Base-by-base conservation (phyloP, 2,329 filamentous ascomycete genomes). In the Diaporthe ampelina region DNA sequence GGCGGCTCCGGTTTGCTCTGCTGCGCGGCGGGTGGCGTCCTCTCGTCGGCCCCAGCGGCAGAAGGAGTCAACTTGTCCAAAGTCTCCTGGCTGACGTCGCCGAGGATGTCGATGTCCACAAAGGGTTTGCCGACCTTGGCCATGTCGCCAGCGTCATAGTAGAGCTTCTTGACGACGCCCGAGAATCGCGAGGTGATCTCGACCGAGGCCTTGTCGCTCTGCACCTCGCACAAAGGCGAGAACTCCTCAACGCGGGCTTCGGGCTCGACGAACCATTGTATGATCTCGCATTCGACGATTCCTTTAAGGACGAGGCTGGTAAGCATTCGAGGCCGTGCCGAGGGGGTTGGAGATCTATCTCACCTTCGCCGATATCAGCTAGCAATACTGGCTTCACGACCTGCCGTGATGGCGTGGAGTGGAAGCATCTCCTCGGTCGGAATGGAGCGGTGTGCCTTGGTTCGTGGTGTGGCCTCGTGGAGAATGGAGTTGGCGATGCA, bases 261-360 rank as follows among this genome's bases (percentile, higher is more conserved):
- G 67, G 97, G 95, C 85, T 98, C 94, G 78, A 99, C 96, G 83
- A 98, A 99, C 97, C 97, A 99, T 87, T 99, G 97, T 80, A 98
- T 98, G 80, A 99, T 94, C 84, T 99, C 97, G 81, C 97, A 98
- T 86, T 99, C 97, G 82, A 97, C 95, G 80, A 98, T 99, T 72
- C 97, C 97, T 97, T 79, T 56, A 68, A 70, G n/a, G 72, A 61
- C 48, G 24, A 67, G n/a, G 70, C 58, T 43, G 61, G 59, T 71
- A 21, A 48, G 59, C n/a, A 21, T n/a, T 10, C 72, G 48, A 21
- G 6, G n/a, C 1, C 45, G 8, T 68, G 13, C 48, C 4, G 26
- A 26, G 54, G 45, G 45, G 45, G 19, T 19, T 7, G 40, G 40
- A 13, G 40, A 43, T 37, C n/a, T 26, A 5, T 81, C 85, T 76